Evolutionary conservation across 768 basidiomycete genomes (phyloP).

Genomic region (Naganishia randhawae): DNA sequence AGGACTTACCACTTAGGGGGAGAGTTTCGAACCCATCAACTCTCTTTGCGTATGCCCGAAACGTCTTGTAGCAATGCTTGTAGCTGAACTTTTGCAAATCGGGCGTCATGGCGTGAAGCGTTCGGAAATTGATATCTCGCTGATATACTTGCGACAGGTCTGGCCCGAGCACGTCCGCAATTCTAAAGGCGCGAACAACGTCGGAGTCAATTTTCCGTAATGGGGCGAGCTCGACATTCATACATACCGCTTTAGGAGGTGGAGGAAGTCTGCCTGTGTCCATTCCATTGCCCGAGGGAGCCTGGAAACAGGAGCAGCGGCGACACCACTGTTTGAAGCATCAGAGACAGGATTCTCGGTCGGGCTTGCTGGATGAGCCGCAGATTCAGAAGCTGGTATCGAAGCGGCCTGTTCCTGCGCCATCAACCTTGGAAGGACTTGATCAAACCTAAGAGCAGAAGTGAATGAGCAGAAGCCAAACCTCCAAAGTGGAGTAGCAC

Average conservation of each 20-base stretch:
- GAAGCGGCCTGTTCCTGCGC: not conserved
- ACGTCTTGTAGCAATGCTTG: slow-evolving; percentile 23
- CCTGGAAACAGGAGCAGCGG: not conserved
- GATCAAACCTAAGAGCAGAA: not conserved
- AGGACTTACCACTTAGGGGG: not conserved
- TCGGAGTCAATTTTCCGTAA: not conserved
- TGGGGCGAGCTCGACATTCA: not conserved
- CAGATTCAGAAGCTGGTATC: not conserved
- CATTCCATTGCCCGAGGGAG: slow-evolving; percentile 3
- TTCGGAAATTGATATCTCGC: slow-evolving; percentile 22
- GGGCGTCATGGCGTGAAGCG: slow-evolving; percentile 6
- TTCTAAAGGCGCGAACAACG: not conserved
- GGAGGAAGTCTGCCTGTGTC: slow-evolving; percentile 12
- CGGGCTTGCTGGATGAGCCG: not conserved
- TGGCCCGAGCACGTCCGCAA: slow-evolving; percentile 1
- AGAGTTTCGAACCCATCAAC: slow-evolving; percentile 13
- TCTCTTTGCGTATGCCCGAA: slow-evolving; percentile 16
- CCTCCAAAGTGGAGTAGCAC: not conserved
- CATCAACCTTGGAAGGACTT: slow-evolving; percentile 12
- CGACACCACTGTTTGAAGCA: not conserved
- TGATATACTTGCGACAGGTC: not conserved
- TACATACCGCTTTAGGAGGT: slow-evolving; percentile 14
- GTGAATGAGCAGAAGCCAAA: not conserved
- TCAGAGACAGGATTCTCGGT: not conserved
- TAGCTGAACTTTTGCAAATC: slow-evolving; percentile 19